Percentiles rank a stretch among this genome's conserved stretches.
Conservation (phyloP, 78 protist species). For the Isochrysis galbana region DNA sequence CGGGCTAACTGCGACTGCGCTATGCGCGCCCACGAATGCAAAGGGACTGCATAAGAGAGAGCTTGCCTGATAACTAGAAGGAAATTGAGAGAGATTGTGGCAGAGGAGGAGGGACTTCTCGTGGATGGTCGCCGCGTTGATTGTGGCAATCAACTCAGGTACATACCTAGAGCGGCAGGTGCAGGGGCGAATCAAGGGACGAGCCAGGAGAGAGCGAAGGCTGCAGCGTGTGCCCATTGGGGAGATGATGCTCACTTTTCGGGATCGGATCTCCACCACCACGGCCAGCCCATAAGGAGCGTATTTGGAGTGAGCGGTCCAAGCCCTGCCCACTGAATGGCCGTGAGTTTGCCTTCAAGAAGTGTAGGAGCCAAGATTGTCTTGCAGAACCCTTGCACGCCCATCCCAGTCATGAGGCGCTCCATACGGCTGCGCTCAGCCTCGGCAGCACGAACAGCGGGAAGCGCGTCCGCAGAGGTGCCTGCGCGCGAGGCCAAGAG, state of each 20-base stretch:
- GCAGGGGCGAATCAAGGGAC: too few relatives aligned
- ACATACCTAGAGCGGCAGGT: too few relatives aligned
- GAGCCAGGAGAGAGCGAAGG: too few relatives aligned
- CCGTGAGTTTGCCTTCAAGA: not conserved
- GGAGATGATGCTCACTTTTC: too few relatives aligned
- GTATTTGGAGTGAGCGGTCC: slow-evolving; percentile 25
- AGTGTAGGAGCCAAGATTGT: not conserved
- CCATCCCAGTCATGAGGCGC: not conserved
- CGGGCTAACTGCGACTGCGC: too few relatives aligned
- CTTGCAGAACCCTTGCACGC: not conserved
- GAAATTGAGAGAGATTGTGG: not conserved
- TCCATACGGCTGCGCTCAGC: not conserved
- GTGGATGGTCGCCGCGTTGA: not conserved
- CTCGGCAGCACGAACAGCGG: not conserved
- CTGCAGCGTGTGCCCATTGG: too few relatives aligned
- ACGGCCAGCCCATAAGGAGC: slow-evolving; percentile 39
- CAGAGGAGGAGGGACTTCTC: not conserved
- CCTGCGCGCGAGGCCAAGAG: too few relatives aligned
- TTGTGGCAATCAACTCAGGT: not conserved
- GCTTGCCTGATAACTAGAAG: too few relatives aligned
- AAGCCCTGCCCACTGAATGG: slow-evolving; percentile 27
- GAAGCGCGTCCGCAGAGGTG: not conserved
- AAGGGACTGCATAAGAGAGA: too few relatives aligned
- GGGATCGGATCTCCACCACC: not conserved
- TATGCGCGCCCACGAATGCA: too few relatives aligned